Evolutionary conservation across 1,284 basidiomycete genomes (phyloP).

Genomic region (Pascua guehoae): DNA sequence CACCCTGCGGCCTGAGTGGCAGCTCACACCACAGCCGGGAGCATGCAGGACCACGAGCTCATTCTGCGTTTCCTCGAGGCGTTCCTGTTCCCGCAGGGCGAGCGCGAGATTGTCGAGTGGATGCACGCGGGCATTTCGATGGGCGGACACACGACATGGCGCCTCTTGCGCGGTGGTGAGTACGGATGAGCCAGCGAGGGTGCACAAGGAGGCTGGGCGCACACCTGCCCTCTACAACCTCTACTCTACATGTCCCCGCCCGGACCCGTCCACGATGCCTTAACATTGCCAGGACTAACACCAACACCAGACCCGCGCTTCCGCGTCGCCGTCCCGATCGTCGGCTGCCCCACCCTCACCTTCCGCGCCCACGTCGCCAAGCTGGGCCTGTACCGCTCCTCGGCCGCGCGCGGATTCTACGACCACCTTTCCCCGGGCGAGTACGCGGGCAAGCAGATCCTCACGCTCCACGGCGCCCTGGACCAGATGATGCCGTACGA

Average conservation of each 20-base stretch:
- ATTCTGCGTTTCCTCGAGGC: constrained; percentile 75
- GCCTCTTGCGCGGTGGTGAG: constrained; percentile 9
- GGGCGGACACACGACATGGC: constrained; percentile 39
- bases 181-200: no score
- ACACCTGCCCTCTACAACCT: no score
- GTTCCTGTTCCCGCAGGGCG: constrained; percentile 70
- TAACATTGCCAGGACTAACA: no score
- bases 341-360: constrained; percentile 53
- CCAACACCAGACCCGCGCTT: constrained; percentile 52
- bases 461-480: constrained; percentile 59
- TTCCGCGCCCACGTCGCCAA: constrained; percentile 62
- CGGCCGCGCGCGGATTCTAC: background rate
- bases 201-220: no score
- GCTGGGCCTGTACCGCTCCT: constrained; percentile 39
- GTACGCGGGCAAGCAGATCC: constrained; percentile 64
- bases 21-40: constrained; percentile 3
- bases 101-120: constrained; percentile 65
- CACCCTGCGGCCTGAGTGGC: no score
- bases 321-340: constrained; percentile 7
- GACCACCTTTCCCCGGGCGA: constrained; percentile 41
- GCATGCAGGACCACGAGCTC: constrained; percentile 64
- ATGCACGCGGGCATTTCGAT: constrained; percentile 55
- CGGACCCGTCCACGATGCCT: no score
- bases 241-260: no score
- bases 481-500: constrained; percentile 44